phyloP scores from a whole-genome alignment of 2,329 filamentous ascomycete genomes.

The Penicillium fuscoglaucum region DNA sequence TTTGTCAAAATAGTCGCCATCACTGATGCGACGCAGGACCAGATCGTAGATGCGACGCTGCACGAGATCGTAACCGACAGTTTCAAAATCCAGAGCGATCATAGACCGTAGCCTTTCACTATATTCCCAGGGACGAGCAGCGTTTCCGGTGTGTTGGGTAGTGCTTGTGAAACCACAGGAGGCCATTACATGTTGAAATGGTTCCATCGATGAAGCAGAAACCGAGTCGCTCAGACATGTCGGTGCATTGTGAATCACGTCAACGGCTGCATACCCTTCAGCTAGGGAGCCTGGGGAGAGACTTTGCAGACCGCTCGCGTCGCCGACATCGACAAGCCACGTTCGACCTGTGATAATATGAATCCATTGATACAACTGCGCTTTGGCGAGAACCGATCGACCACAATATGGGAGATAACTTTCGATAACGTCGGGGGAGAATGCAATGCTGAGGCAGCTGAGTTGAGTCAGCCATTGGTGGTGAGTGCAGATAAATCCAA shows the following conservation, averaged over 20 bases:
- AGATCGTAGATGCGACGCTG: neutral
- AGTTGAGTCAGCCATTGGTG: constrained; percentile 1
- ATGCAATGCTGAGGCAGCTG: neutral
- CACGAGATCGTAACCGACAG: neutral
- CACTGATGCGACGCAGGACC: neutral
- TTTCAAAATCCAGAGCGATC: neutral
- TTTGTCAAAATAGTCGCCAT: neutral
- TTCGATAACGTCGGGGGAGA: neutral
- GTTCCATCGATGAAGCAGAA: neutral
- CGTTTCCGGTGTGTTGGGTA: neutral
- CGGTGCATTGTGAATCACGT: neutral
- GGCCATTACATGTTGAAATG: neutral
- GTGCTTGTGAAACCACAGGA: neutral
- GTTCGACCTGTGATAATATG: neutral
- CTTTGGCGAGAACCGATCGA: neutral
- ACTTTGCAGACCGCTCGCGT: neutral
- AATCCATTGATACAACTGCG: neutral
- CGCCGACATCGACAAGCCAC: neutral
- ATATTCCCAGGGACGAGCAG: neutral
- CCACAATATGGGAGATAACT: neutral
- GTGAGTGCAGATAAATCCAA: neutral
- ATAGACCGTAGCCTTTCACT: neutral
- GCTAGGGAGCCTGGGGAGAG: neutral
- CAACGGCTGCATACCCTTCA: neutral
- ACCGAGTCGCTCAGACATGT: neutral